Evolutionary conservation across 2,329 filamentous ascomycete species (phyloP), one percentile per base, ranked within the genome.

Genomic region (Teratosphaeriaceae sp.): DNA sequence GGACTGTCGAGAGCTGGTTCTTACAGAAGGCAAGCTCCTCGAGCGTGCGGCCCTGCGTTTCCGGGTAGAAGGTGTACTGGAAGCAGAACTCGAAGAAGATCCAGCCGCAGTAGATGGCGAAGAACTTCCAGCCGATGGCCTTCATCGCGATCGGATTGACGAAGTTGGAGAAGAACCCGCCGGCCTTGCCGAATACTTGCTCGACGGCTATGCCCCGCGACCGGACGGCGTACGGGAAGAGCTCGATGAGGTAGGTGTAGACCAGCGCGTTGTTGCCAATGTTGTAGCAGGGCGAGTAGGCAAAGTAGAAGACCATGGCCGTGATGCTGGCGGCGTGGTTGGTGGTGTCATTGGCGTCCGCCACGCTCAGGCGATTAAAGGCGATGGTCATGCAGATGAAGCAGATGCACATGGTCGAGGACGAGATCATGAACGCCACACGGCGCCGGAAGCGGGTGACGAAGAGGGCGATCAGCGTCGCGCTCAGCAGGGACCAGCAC

Each of bases 261-360:
- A 77, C 80, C 42, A 84, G 65, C 12, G 79, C 76, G 55, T 82
- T 83, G 59, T 81, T 80, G n/a, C 78, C 79, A 38, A 82, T 69
- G 52, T 82, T 82, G 58, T 82, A 83, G 47, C 65, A 68, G 3
- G 78, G 75, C 8, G 70, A 71, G 58, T 80, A 82, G 3, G 69
- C 65, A 48, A 79, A 82, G 51, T 77, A 78, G 61, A 79, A 82
- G 60, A 81, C 73, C 23, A 80, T 53, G 27, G 68, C 60, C 5
- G 64, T 53, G 8, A 59, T 54, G 5, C 64, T 63, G 2, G 67
- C 64, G 4, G 65, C 61, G 13, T 54, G 51, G 30, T 34, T 34
- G 7, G 7, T 34, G 7, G 15, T 18, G 15, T 15, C 30, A 7
- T 34, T 9, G 20, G 63, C 63, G 5, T 58, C 42, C 4, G 60